Evolutionary conservation across 345 rosid genomes (phyloP).

Genomic region (Stellera chamaejasme): DNA sequence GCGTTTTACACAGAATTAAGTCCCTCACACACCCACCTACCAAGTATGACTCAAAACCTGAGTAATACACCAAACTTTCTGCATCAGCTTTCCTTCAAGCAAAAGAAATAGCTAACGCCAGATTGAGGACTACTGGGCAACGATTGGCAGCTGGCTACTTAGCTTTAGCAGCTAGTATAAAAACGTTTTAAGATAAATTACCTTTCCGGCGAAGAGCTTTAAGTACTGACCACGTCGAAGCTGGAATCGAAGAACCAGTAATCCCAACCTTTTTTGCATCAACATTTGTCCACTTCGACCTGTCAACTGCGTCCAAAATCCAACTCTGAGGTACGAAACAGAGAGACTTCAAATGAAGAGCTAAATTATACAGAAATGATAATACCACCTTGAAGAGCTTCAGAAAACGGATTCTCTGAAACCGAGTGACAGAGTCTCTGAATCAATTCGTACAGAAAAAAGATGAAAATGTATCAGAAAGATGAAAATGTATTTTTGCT

Average conservation of each 20-base stretch:
- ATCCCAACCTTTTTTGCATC: constrained; percentile 41
- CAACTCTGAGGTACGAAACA: not conserved
- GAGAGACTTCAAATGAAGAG: not conserved
- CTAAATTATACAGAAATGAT: not conserved
- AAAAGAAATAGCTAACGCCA: not conserved
- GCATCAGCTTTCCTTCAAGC: not conserved
- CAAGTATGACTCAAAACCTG: constrained; percentile 79
- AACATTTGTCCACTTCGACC: constrained; percentile 55
- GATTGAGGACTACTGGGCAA: not conserved
- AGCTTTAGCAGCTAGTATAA: not conserved
- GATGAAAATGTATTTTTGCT: not conserved
- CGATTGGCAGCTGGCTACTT: not conserved
- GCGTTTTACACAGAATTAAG: constrained; percentile 57
- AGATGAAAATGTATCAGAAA: constrained; percentile 5
- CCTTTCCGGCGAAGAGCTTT: constrained; percentile 44
- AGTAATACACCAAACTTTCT: constrained; percentile 1
- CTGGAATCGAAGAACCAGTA: constrained; percentile 36
- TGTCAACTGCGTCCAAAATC: constrained; percentile 25
- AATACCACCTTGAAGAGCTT: constrained; percentile 18
- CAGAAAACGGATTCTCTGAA: constrained; percentile 17
- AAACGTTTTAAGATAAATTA: constrained; percentile 10
- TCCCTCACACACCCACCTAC: constrained; percentile 98
- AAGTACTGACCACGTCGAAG: constrained; percentile 44
- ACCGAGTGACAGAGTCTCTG: constrained; percentile 36
- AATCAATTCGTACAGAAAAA: not conserved